Base-by-base conservation (phyloP, 805 yeast species). In the Clavispora carvajalis region DNA sequence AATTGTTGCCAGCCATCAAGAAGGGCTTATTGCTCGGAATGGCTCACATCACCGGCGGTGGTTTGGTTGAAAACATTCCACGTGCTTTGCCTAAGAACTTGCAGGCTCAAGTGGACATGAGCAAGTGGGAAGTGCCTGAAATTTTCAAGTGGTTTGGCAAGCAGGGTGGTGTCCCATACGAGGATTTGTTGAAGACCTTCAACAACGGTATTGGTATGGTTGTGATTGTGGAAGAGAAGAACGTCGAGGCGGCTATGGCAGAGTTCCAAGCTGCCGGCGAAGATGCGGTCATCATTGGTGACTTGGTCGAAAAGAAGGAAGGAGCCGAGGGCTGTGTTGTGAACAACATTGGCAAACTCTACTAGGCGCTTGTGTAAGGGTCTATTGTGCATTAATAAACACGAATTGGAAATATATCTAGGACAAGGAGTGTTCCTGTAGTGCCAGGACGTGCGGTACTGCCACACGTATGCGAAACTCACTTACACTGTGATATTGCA, bases 1-100 rank as follows among this genome's bases (percentile, higher is more conserved):
- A 90, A 54, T 65, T 95, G 43, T 73, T 93, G 46, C 84, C 85
- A 36, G 79, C 86, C 2, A 74, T 90, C 47, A 76, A 74, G 53
- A 71, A 83, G 54, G 81, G 74, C 24, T 66, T 85, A 42, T 59
- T 91, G 36, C 71, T 89, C 41, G 99, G 97, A 44, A 74, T 93
- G 58, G 96, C 99, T 2, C 95, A 93, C 58, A 93, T 93, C 57
- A 93, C 99, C 18, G 99, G 99, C 46, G 99, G 99, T 62, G 99
- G 99, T 39, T 73, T 93, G 39, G 82, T 93, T 22, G 99, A 93
- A 65, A 93, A 93, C 64, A 80, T 91, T 43, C 99, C 99, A 40
- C 80, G 99, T 60, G 93, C 95, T 15, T 72, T 93, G 46, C 99
- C 99, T 43, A 66, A 77, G 43, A 64, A 79, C 52, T 69, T 93